Base-by-base conservation (phyloP, 371 early-diverging fungal genomes). In the Mucor circinelloides region DNA sequence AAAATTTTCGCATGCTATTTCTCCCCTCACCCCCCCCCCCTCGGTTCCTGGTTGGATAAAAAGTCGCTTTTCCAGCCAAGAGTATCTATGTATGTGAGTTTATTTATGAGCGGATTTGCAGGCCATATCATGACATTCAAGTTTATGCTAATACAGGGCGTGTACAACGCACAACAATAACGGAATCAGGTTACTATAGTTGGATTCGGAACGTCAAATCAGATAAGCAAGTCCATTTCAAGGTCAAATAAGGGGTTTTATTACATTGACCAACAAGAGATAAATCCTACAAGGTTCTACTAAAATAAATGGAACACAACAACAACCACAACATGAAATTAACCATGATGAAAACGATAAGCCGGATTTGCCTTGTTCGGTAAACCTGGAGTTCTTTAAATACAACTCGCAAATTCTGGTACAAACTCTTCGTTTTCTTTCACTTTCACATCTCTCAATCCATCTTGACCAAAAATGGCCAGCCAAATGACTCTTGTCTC, bases 361-460 rank as follows among this genome's bases (percentile, higher is more conserved):
- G 58, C 56, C 56, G 44, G 42, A 30, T 64, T 64, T 63, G n/a
- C 54, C 54, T 64, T 57, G 55, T 64, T 56, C 30, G 30, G 57
- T 52, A 23, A 52, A 52, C 58, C 58, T 58, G 9, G 19, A 58
- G n/a, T 28, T 15, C 28, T 50, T 23, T 36, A 62, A 34, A n/a
- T 62, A 50, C 38, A 52, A 38, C 8, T 6, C 28, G 34, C 17
- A 4, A 40, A 1, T 62, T 32, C 32, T 52, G 52, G 0, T 52
- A 52, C 52, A 52, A 27, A 10, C 48, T 48, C 21, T 38, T 54
- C 28, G 38, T 59, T 25, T 17, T 28, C 50, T 59, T 23, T 30
- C 21, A 1, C 52, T 36, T 57, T 15, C 58, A 28, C 27, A 27
- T 61, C 15, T 40, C 9, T 30, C 42, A 60, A 64, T 17, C 40